phyloP scores from a whole-genome alignment of 257 asterid species.

The Craterostigma plantagineum region DNA sequence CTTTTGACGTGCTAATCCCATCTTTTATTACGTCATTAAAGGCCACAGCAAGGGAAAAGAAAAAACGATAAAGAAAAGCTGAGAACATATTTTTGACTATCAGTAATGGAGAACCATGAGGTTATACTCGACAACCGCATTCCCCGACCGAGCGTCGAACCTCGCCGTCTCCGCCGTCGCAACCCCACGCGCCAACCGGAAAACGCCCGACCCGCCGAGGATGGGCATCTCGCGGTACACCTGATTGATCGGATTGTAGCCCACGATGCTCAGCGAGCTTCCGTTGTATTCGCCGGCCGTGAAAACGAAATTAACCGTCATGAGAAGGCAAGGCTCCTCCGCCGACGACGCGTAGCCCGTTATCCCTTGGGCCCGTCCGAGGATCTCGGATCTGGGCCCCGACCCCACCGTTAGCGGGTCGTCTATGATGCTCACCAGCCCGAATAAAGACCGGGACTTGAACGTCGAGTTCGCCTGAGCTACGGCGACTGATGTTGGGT shows the following conservation, averaged over 20 bases:
- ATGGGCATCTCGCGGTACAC: conserved; percentile 28
- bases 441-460: conserved; percentile 12
- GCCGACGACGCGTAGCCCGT: conserved; percentile 11
- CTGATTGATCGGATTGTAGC: conserved; percentile 12
- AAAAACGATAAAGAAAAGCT: background rate
- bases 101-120: conserved; percentile 16
- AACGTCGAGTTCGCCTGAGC: conserved; percentile 14
- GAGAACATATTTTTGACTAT: background rate
- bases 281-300: conserved; percentile 19
- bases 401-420: conserved; percentile 16
- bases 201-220: conserved; percentile 30
- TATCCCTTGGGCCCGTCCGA: conserved; percentile 29
- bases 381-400: conserved; percentile 13
- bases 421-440: conserved; percentile 13
- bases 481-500: conserved; percentile 14
- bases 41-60: no score
- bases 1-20: no score
- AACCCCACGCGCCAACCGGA: conserved; percentile 29
- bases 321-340: conserved; percentile 11
- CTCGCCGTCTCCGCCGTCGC: conserved; percentile 14
- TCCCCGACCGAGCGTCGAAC: background rate
- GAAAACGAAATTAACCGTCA: conserved; percentile 20
- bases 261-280: conserved; percentile 23
- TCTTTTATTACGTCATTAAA: no score
- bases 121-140: conserved; percentile 30